These are phyloP conservation scores for Trichomonascus vanleenenianus DNA, from an alignment of 805 yeast genomes.

Conservation along the genomic window DNA sequence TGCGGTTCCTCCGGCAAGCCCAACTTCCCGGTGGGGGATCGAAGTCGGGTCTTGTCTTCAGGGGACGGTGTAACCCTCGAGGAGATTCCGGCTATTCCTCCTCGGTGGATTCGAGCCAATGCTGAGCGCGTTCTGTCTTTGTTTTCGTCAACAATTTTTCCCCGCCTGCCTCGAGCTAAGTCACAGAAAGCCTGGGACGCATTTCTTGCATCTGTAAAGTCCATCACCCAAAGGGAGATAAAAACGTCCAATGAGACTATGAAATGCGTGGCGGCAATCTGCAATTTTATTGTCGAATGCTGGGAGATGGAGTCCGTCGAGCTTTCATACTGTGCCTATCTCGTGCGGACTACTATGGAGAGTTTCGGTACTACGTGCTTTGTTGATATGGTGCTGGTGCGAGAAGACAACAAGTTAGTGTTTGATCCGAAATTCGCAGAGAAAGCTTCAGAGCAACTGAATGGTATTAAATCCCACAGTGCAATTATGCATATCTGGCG, in stretches of 20 bases:
- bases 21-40: too few species aligned
- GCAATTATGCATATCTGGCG: neutral
- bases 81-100: slow-evolving; percentile 11
- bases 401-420: neutral
- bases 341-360: slow-evolving; percentile 11
- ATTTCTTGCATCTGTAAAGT: slow-evolving; percentile 3
- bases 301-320: slow-evolving; percentile 2
- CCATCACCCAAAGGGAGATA: slow-evolving; percentile 13
- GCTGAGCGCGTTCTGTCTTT: slow-evolving; percentile 4
- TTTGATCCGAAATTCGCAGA: neutral
- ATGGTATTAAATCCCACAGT: neutral
- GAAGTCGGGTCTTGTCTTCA: neutral
- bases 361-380: slow-evolving; percentile 10
- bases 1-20: too few species aligned
- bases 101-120: slow-evolving; percentile 12
- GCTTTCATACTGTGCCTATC: slow-evolving; percentile 1
- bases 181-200: slow-evolving; percentile 1
- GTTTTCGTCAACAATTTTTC: neutral
- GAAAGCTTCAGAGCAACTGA: neutral
- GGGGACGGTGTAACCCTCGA: slow-evolving; percentile 4
- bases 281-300: slow-evolving; percentile 8
- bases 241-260: slow-evolving; percentile 13
- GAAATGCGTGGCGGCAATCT: slow-evolving; percentile 11
- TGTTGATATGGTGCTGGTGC: slow-evolving; percentile 4
- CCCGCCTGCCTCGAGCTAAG: neutral